These are phyloP conservation scores for Diutina ranongensis DNA, from an alignment of 1,139 yeast species.

Conservation along the genomic window DNA sequence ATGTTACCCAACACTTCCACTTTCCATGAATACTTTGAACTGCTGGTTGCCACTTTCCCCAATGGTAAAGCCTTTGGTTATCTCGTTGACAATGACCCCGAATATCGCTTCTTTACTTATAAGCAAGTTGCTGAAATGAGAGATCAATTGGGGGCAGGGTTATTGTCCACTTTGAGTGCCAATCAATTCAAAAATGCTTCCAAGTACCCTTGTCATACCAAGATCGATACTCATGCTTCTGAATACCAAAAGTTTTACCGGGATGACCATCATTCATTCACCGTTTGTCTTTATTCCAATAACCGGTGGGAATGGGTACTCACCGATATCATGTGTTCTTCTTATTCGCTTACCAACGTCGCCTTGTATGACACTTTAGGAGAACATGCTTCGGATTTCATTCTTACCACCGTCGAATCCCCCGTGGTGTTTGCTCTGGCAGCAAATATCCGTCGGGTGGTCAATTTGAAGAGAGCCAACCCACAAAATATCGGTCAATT, in stretches of 20 bases:
- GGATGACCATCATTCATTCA: constrained; percentile 12
- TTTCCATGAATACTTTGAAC: constrained; percentile 16
- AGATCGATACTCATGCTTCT: constrained; percentile 18
- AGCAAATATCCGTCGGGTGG: constrained; percentile 14
- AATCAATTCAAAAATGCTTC: constrained; percentile 18
- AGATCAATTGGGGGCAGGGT: constrained; percentile 21
- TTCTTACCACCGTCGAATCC: constrained; percentile 14
- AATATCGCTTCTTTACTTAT: constrained; percentile 15
- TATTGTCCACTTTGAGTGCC: constrained; percentile 18
- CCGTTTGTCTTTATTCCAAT: constrained; percentile 14
- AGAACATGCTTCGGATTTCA: constrained; percentile 14
- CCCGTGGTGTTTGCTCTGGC: constrained; percentile 25
- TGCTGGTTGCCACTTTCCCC: constrained; percentile 13
- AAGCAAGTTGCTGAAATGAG: constrained; percentile 19
- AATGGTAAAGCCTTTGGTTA: constrained; percentile 20
- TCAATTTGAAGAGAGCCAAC: constrained; percentile 12
- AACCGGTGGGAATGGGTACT: constrained; percentile 18
- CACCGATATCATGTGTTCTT: constrained; percentile 14
- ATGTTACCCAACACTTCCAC: constrained; percentile 18
- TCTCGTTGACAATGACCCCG: constrained; percentile 18
- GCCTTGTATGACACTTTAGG: constrained; percentile 20
- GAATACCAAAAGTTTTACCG: constrained; percentile 11
- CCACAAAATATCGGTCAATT: constrained; percentile 12
- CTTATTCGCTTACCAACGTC: constrained; percentile 16
- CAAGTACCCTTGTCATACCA: constrained; percentile 15